These are phyloP conservation scores for Mycena capillaripes DNA, from an alignment of 768 basidiomycete species.

Conservation along the genomic window DNA sequence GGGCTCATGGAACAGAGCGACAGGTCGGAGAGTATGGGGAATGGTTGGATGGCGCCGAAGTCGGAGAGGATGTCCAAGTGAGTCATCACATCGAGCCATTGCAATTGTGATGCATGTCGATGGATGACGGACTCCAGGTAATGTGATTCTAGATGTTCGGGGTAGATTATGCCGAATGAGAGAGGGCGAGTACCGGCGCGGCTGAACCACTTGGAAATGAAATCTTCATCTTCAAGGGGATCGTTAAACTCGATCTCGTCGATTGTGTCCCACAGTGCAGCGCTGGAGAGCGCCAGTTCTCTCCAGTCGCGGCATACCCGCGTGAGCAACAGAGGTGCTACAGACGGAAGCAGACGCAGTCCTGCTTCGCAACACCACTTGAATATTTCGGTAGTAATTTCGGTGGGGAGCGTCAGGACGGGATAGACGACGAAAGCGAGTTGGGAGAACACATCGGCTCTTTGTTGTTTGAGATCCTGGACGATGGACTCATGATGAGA, in stretches of 20 bases:
- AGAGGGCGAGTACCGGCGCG: constrained; percentile 23
- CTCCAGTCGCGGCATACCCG: constrained; percentile 25
- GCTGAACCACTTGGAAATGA: constrained; percentile 19
- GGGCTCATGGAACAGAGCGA: not conserved
- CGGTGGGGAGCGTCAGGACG: constrained; percentile 19
- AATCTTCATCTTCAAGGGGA: not conserved
- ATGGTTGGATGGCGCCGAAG: not conserved
- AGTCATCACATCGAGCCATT: constrained; percentile 11
- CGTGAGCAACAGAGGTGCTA: constrained; percentile 13
- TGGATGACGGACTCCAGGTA: constrained; percentile 1
- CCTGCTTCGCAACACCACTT: not conserved
- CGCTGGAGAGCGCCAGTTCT: constrained; percentile 12
- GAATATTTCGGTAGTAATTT: constrained; percentile 26
- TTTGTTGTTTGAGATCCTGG: not conserved
- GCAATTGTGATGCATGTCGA: constrained; percentile 14
- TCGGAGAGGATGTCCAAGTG: not conserved
- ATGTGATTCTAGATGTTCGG: not conserved
- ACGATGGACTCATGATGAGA: constrained; percentile 1
- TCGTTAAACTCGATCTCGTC: not conserved
- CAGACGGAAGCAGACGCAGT: not conserved
- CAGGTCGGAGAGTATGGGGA: constrained; percentile 8
- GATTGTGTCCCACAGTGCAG: constrained; percentile 25
- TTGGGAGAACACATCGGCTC: not conserved
- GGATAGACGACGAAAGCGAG: constrained; percentile 24
- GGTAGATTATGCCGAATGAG: not conserved